phyloP scores from a whole-genome alignment of 805 yeast species.

The Schizosaccharomyces octosporus region DNA sequence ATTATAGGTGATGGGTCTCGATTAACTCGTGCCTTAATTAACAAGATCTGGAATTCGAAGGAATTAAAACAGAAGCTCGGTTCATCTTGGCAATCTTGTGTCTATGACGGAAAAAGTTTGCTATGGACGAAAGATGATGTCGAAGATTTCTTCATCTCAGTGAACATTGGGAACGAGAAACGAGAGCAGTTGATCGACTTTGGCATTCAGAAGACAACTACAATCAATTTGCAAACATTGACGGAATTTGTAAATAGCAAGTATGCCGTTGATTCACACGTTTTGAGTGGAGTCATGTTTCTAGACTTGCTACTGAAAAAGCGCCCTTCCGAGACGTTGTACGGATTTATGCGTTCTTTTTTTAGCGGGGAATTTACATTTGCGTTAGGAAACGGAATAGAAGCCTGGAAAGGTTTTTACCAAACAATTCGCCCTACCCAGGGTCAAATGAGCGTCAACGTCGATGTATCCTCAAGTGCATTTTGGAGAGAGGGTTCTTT shows the following conservation, averaged over 20 bases:
- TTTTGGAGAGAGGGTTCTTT: conserved; percentile 12
- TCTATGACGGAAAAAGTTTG: conserved; percentile 3
- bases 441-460: conserved; percentile 12
- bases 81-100: background rate
- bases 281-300: conserved; percentile 4
- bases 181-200: conserved; percentile 3
- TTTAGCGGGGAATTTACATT: conserved; percentile 3
- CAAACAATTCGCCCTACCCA: conserved; percentile 13
- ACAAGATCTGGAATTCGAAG: background rate
- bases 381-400: conserved; percentile 9
- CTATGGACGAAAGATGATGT: background rate
- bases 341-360: background rate
- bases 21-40: background rate
- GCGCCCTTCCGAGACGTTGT: conserved; percentile 4
- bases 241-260: conserved; percentile 3
- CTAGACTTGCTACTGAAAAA: conserved; percentile 5
- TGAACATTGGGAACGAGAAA: background rate
- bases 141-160: background rate
- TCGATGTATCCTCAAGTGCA: conserved; percentile 13
- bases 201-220: conserved; percentile 3
- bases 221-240: conserved; percentile 5
- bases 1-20: background rate
- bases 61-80: background rate
- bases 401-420: conserved; percentile 13
- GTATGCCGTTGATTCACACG: conserved; percentile 4